phyloP scores from a whole-genome alignment of 2,329 filamentous ascomycete genomes.

The Dactylellina drechsleri region DNA sequence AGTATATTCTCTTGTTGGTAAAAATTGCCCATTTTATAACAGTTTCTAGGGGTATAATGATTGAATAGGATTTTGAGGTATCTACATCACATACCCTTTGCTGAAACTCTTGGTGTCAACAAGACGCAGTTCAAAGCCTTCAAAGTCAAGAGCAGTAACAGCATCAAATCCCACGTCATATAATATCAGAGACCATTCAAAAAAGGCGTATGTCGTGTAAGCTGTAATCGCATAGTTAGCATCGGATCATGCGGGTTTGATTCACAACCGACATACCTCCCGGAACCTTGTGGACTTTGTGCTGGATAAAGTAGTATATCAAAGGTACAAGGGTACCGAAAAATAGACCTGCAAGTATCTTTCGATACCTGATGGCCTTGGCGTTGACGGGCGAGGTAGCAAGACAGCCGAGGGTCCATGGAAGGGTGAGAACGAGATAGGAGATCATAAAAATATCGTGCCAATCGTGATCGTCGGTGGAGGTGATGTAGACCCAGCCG shows the following conservation, averaged over 20 bases:
- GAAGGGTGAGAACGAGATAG: constrained; percentile 90
- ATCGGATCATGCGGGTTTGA: not conserved
- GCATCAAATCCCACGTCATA: constrained; percentile 97
- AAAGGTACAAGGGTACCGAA: constrained; percentile 90
- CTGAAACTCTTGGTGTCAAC: constrained; percentile 88
- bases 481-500: constrained; percentile 98
- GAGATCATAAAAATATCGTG: constrained; percentile 99
- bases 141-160: constrained; percentile 91
- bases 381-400: constrained; percentile 86
- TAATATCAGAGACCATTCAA: constrained; percentile 94
- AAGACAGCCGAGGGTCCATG: constrained; percentile 93
- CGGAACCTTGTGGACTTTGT: constrained; percentile 92
- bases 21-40: constrained; percentile 33
- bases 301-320: constrained; percentile 97
- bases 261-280: constrained; percentile 74
- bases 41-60: constrained; percentile 48
- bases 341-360: constrained; percentile 82
- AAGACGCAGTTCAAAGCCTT: constrained; percentile 84
- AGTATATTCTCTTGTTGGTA: constrained; percentile 53
- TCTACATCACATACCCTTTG: constrained; percentile 98
- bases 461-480: constrained; percentile 97
- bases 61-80: constrained; percentile 62
- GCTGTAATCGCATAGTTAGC: constrained; percentile 67
- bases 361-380: constrained; percentile 85
- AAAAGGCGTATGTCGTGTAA: constrained; percentile 97